Evolutionary conservation across 495 filamentous ascomycete species (phyloP), one percentile per base, ranked within the genome.

Genomic region (Lepidopterella palustris): DNA sequence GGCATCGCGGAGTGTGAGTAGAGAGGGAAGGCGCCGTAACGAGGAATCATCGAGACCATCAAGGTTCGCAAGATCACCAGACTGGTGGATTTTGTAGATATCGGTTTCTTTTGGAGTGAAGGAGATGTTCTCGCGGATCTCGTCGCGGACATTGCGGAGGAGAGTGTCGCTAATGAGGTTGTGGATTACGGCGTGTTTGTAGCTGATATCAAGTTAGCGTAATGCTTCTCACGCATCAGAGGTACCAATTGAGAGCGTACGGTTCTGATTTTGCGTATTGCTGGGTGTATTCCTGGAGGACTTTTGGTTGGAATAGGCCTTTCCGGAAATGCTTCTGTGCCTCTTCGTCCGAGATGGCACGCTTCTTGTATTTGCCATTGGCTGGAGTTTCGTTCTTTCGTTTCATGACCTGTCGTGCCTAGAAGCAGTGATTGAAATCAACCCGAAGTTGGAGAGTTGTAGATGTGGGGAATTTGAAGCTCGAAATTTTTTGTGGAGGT

Each of bases 81-180:
- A 97, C 75, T 97, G 93, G 79, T 97, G 92, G 71, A 97, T 97
- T 73, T 93, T 96, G 79, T 99, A 99, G 74, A 99, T 97, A 73
- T 99, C 95, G 58, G 93, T 99, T 71, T 99, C 93, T 76, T 99
- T 99, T 63, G 91, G 92, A 49, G 93, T 96, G 76, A 98, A 98
- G 69, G 86, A 84, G 60, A 99, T 84, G 67, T 93, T 89, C 49
- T 82, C 78, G 73, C 87, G 84, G 70, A 97, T 91, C 77, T 99
- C 93, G 61, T 79, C 74, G 69, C 92, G 91, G 63, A 99, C 95
- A 54, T 82, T 77, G 66, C 89, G 91, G 51, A 99, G 82, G 11
- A 99, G 85, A 32, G 74, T 70, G 49, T 89, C 83, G 69, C 88
- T 78, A 68, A 97, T 87, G 18, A 99, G 76, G 20, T 80, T 76